Base-by-base conservation (phyloP, 179 eudicot species). In the Spinacia oleracea region DNA sequence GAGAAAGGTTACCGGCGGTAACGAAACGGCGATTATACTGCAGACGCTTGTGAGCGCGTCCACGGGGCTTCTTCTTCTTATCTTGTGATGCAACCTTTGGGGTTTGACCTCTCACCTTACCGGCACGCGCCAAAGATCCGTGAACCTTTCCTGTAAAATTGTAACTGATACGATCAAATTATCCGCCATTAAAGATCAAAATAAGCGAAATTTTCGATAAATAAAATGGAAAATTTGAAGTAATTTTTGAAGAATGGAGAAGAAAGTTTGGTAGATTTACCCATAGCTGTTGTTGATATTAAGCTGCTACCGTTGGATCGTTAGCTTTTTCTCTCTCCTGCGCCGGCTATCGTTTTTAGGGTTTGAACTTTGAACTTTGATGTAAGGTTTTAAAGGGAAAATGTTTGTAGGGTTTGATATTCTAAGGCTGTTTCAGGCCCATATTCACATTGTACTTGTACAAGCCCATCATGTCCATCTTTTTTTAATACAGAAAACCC, bases 61-160 rank as follows among this genome's bases (percentile, higher is more conserved):
- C 90, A 70, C 89, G 86, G 46, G 97, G 97, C 93, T 92, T 82
- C 90, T 91, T 92, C 97, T 92, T 92, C 93, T 92, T 91, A 82
- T 91, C 97, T 83, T 91, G 95, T 83, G 86, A 85, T 0, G 97
- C 92, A 1, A 92, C 97, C 82, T 92, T 89, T 0, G 94, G 97
- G 4, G 97, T 92, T 72, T 90, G 97, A 0, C 97, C 97, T 82
- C 97, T 89, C 79, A 92, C 97, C 86, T 92, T 92, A 10, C 97
- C 94, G 18, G 97, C 97, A 86, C 97, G 94, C 2, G 97, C 97
- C 89, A 92, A 82, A 0, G 97, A 91, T 79, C 97, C 97, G 89
- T 89, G 93, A 11, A 92, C 97, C 90, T 92, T 92, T 16, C 93
- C 97, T 89, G 87, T 29, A 34, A 18, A 32, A 25, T 10, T 3